Percentiles rank a stretch among this genome's conserved stretches.
These are phyloP conservation scores for Paramyrothecium roridum DNA, from an alignment of 2,329 filamentous ascomycete genomes.

Conservation along the genomic window DNA sequence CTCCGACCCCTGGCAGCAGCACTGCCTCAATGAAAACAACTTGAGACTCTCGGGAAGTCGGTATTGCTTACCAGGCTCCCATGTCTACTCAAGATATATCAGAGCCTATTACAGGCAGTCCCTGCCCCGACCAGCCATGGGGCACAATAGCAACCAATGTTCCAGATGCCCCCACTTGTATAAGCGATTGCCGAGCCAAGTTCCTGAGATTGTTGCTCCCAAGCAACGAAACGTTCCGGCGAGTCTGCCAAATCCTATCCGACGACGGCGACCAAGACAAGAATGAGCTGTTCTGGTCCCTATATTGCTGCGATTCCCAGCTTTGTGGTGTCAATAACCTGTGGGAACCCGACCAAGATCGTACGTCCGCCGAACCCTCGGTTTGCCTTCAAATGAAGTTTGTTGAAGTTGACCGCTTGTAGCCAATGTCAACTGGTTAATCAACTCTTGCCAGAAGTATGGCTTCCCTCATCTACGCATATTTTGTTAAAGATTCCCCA, in stretches of 20 bases:
- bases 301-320: conserved; percentile 51
- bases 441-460: conserved; percentile 50
- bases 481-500: not conserved
- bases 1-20: no score
- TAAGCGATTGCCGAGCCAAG: conserved; percentile 26
- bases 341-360: conserved; percentile 35
- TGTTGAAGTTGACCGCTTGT: conserved; percentile 9
- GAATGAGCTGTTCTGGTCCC: conserved; percentile 32
- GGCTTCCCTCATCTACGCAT: conserved; percentile 9
- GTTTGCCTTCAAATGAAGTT: not conserved
- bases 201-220: conserved; percentile 26
- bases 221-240: conserved; percentile 22
- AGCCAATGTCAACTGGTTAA: conserved; percentile 51
- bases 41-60: no score
- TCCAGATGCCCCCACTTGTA: conserved; percentile 28
- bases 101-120: not conserved
- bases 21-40: no score
- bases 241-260: conserved; percentile 28
- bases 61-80: no score
- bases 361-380: conserved; percentile 21
- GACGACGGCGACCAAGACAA: conserved; percentile 17
- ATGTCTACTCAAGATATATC: not conserved
- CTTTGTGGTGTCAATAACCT: conserved; percentile 44
- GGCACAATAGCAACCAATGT: conserved; percentile 22
- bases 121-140: conserved; percentile 22